Base-by-base conservation (phyloP, 192 early-diverging fungal genomes). In the Coemansia umbellata region DNA sequence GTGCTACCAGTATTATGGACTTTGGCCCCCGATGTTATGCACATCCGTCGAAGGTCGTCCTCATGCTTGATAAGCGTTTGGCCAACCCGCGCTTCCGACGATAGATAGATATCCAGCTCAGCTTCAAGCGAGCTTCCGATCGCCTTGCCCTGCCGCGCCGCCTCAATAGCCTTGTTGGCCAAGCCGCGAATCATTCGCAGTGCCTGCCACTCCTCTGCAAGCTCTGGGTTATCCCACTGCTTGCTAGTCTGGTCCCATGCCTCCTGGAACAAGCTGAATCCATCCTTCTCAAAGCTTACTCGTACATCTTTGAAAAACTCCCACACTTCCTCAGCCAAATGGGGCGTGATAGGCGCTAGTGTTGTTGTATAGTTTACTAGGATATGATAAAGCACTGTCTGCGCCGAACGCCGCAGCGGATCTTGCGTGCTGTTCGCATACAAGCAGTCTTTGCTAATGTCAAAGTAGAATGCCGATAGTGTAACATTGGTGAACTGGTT, bases 391-490 rank as follows among this genome's bases (percentile, higher is more conserved):
- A 89, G 60, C 14, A 82, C 82, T 0, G 84, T 81, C 54, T 87
- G 86, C 28, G 82, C 79, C 14, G 78, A 83, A n/a, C 78, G 74
- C 43, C 89, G 80, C 31, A 68, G 45, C 0, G 54, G 8, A 31
- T 78, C 64, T 17, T 58, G 37, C 15, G 51, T 24, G 17, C 61
- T 37, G 37, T 84, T 78, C 18, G 82, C 84, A 37, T 91, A 91
- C 4, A 91, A 72, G 26, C 84, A 74, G 55, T 91, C 89, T 66
- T 91, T 91, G 63, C 87, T 80, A 4, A 86, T 74, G 44, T 91
- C 87, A 80, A 89, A 84, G 69, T 91, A 91, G 50, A 89, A 86
- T 3, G 87, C 81, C 17, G 89, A 91, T 9, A 89, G 68, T 6
- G 73, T 63, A 6, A 69, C 70, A 48, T 80, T 86, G 49, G 83